Base-by-base conservation (phyloP, 257 asterid genomes). In the Solanum chiquidenum region DNA sequence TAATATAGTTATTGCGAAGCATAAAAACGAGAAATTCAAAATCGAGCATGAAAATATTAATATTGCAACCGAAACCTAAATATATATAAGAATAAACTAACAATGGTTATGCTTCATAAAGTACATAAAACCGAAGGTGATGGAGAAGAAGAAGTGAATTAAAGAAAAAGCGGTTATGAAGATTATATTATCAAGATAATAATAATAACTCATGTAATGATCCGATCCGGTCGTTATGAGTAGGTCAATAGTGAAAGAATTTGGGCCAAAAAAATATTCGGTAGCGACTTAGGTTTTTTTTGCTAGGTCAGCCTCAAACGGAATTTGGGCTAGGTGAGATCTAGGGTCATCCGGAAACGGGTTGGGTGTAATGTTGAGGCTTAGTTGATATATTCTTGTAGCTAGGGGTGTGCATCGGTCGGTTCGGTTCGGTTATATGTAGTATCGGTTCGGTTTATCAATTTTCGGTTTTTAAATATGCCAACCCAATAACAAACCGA, bases 251-350 rank as follows among this genome's bases (percentile, higher is more conserved):
- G 4, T 52, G n/a, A 3, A 52, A 52, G 62, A 55, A 55, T 55
- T 55, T 55, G 7, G 2, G 64, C n/a, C 4, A 55, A 16, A 18
- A 49, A 6, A 52, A 0, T 0, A 2, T 6, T 49, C 23, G 4
- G 0, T 52, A 52, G 64, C 18, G n/a, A 55, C 23, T 52, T 52
- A 4, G 14, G 2, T 52, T 52, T 16, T 55, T 46, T 55, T 55
- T 4, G 10, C n/a, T 55, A 55, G 10, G n/a, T 6, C 4, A 55
- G 64, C 10, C n/a, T 55, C 10, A 55, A 16, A 55, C 2, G 2
- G 0, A 55, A 55, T 55, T 18, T 18, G n/a, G 10, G 12, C 12
- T 40, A 40, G 46, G 12, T 9, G 12, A 40, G 46, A 3, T 40
- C 12, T 55, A 55, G n/a, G 9, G 64, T 10, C 10, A 55, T 55